phyloP scores from a whole-genome alignment of 306 rosid genomes.

The Gastrolobium bilobum region DNA sequence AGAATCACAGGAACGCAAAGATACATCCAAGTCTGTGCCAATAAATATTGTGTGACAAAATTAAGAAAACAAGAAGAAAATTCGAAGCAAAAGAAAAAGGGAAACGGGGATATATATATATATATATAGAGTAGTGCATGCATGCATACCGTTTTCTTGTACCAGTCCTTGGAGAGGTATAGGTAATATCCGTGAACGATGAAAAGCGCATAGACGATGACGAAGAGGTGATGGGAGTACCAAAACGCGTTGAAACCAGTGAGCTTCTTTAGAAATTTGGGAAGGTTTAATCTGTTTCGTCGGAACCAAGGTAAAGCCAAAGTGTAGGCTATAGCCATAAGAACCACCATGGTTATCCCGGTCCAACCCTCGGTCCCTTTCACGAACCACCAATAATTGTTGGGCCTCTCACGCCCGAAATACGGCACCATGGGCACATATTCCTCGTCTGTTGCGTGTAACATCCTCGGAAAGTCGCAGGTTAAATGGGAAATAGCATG shows the following conservation, averaged over 20 bases:
- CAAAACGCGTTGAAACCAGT: slow-evolving; percentile 95
- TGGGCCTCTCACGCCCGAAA: slow-evolving; percentile 70
- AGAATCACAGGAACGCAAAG: slow-evolving; percentile 76
- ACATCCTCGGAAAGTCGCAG: slow-evolving; percentile 82
- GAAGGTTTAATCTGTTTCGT: slow-evolving; percentile 68
- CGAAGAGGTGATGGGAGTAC: slow-evolving; percentile 93
- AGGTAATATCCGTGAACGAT: slow-evolving; percentile 80
- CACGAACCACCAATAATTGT: slow-evolving; percentile 93
- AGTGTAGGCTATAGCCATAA: slow-evolving; percentile 82
- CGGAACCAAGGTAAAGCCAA: slow-evolving; percentile 95
- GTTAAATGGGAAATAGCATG: slow-evolving; percentile 82
- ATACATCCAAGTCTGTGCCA: slow-evolving; percentile 89
- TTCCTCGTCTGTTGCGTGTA: slow-evolving; percentile 66
- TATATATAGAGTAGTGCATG: background rate
- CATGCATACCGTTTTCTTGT: slow-evolving; percentile 79
- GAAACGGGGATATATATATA: background rate
- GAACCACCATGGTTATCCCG: slow-evolving; percentile 77
- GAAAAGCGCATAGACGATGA: slow-evolving; percentile 82
- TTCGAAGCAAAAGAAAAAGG: background rate
- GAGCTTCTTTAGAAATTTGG: slow-evolving; percentile 70
- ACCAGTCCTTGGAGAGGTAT: slow-evolving; percentile 85
- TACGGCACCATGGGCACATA: slow-evolving; percentile 70
- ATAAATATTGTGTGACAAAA: background rate
- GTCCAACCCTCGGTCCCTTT: slow-evolving; percentile 95
- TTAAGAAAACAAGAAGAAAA: slow-evolving; percentile 13